phyloP scores from a whole-genome alignment of 2,329 filamentous ascomycete genomes.

The Colletotrichum theobromicola region DNA sequence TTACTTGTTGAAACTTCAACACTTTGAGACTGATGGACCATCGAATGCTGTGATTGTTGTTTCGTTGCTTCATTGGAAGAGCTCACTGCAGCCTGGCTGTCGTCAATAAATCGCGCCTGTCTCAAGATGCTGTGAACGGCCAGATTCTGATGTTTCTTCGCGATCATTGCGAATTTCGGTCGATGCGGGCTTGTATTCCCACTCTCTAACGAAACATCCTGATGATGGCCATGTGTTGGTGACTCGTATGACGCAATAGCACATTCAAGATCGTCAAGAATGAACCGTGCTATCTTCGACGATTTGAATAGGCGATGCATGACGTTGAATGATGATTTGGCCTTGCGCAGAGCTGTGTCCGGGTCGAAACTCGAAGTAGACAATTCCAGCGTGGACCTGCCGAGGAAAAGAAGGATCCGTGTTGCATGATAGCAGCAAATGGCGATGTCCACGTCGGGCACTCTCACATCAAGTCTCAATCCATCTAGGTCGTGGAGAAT shows the following conservation, averaged over 20 bases:
- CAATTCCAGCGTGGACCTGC: background rate
- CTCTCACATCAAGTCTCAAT: background rate
- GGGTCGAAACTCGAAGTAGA: background rate
- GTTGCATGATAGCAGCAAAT: background rate
- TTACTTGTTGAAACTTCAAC: background rate
- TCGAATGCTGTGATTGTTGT: background rate
- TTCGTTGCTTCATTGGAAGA: constrained; percentile 13
- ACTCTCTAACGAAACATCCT: background rate
- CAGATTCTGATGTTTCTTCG: constrained; percentile 36
- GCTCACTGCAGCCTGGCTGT: constrained; percentile 35
- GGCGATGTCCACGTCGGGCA: background rate
- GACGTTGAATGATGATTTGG: background rate
- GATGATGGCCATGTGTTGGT: background rate
- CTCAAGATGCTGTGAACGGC: constrained; percentile 44
- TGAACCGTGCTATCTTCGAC: background rate
- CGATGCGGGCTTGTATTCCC: background rate
- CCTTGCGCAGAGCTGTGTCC: background rate
- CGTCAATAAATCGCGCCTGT: constrained; percentile 43
- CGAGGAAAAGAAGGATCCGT: background rate
- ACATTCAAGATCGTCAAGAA: background rate
- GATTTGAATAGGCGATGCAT: background rate
- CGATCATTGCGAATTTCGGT: constrained; percentile 30
- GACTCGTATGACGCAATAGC: background rate
- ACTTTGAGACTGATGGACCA: background rate
- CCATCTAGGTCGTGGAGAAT: background rate